phyloP scores from a whole-genome alignment of 805 yeast species.

The Yamadazyma philogaea region DNA sequence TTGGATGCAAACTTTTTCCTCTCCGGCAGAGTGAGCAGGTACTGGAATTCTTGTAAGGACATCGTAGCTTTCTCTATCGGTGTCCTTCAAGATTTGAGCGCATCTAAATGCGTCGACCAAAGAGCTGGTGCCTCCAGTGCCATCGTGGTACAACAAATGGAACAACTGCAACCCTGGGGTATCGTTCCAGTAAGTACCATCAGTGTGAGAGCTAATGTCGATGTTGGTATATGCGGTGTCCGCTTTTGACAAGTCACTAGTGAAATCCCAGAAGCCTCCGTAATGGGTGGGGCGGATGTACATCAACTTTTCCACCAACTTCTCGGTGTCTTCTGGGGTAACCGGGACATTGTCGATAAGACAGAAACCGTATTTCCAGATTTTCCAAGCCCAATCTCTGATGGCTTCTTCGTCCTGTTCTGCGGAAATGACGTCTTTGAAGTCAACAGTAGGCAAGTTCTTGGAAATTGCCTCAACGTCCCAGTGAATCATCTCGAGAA shows the following conservation, averaged over 20 bases:
- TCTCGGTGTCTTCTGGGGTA: conserved; percentile 55
- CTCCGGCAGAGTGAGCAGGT: conserved; percentile 78
- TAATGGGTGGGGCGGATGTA: conserved; percentile 68
- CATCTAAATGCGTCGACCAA: conserved; percentile 64
- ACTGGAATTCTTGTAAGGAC: conserved; percentile 48
- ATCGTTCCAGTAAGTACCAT: conserved; percentile 73
- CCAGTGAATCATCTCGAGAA: conserved; percentile 43
- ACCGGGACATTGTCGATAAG: conserved; percentile 60
- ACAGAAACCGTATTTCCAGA: conserved; percentile 58
- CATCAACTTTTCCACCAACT: conserved; percentile 53
- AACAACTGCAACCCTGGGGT: conserved; percentile 70
- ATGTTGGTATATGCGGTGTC: conserved; percentile 73
- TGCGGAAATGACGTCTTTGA: conserved; percentile 40
- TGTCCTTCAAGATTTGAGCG: conserved; percentile 46
- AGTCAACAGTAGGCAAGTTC: conserved; percentile 49
- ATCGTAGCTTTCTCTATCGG: conserved; percentile 50
- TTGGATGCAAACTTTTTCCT: conserved; percentile 56
- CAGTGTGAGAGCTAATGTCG: conserved; percentile 64
- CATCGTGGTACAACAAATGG: conserved; percentile 62
- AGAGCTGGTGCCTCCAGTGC: conserved; percentile 65
- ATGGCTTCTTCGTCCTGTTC: conserved; percentile 39
- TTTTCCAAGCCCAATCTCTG: conserved; percentile 53
- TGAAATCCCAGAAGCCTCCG: conserved; percentile 81
- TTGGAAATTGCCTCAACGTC: conserved; percentile 35
- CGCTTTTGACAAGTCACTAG: conserved; percentile 61